Conservation (phyloP, 2,329 filamentous ascomycete species). For the Penicillium sp. region DNA sequence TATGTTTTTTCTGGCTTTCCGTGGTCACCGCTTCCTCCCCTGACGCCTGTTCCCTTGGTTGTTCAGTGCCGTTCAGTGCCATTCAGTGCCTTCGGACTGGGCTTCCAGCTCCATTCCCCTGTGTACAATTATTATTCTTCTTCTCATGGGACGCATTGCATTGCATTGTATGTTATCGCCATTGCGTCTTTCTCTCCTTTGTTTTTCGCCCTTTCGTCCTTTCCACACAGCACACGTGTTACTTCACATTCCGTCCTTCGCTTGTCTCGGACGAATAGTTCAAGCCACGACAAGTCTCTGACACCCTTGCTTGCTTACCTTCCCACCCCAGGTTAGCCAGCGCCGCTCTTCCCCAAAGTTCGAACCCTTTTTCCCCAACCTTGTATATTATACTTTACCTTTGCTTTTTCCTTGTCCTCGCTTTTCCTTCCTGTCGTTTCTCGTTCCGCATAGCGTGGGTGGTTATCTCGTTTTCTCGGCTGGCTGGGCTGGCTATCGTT, state of each 20-base stretch:
- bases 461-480: slow-evolving; percentile 19
- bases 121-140: slow-evolving; percentile 17
- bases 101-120: slow-evolving; percentile 4
- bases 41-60: background rate
- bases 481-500: slow-evolving; percentile 8
- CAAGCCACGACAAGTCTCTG: background rate
- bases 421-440: slow-evolving; percentile 19
- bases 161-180: slow-evolving; percentile 17
- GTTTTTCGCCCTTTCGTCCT: slow-evolving; percentile 12
- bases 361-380: slow-evolving; percentile 5
- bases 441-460: slow-evolving; percentile 41
- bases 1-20: background rate
- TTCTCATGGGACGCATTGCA: slow-evolving; percentile 17
- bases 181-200: slow-evolving; percentile 8
- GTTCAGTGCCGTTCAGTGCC: background rate
- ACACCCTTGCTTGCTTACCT: slow-evolving; percentile 3
- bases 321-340: slow-evolving; percentile 13
- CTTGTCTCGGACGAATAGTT: slow-evolving; percentile 3
- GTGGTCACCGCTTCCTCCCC: slow-evolving; percentile 17
- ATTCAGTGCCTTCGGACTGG: slow-evolving; percentile 9
- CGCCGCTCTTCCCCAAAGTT: slow-evolving; percentile 13
- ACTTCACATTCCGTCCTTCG: slow-evolving; percentile 15
- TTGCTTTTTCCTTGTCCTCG: slow-evolving; percentile 1
- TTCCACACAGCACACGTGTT: slow-evolving; percentile 24
- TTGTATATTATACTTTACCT: slow-evolving; percentile 20